These are phyloP conservation scores for Cadophora luteo-olivacea DNA, from an alignment of 2,329 filamentous ascomycete genomes.

Conservation along the genomic window DNA sequence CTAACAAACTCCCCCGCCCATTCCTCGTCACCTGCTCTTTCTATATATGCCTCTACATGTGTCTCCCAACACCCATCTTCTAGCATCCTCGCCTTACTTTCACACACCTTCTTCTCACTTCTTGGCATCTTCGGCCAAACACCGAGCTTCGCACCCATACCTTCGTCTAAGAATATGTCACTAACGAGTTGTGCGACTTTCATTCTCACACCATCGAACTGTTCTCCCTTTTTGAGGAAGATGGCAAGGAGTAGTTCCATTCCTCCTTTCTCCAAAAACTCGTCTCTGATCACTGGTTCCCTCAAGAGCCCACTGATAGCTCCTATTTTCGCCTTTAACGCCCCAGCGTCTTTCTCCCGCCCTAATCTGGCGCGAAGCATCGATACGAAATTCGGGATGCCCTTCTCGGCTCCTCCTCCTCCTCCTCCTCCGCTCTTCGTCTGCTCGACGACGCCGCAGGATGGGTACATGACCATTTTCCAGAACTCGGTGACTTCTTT, in stretches of 20 bases:
- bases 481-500: conserved; percentile 57
- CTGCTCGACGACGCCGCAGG: conserved; percentile 28
- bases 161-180: conserved; percentile 71
- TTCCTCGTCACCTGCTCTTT: conserved; percentile 28
- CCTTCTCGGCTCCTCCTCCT: conserved; percentile 4
- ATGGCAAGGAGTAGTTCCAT: conserved; percentile 62
- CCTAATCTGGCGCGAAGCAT: conserved; percentile 37
- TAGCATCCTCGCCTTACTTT: conserved; percentile 45
- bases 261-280: conserved; percentile 62
- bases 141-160: conserved; percentile 64
- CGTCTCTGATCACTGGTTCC: conserved; percentile 55
- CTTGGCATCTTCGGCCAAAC: conserved; percentile 57
- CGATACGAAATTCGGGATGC: conserved; percentile 34
- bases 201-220: conserved; percentile 58
- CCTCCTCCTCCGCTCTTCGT: conserved; percentile 17
- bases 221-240: conserved; percentile 53
- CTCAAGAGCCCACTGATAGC: conserved; percentile 64
- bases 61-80: conserved; percentile 66
- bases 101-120: conserved; percentile 47
- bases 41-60: conserved; percentile 48
- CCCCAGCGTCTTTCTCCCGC: conserved; percentile 37
- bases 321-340: conserved; percentile 49
- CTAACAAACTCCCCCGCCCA: conserved; percentile 41
- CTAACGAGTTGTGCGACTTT: conserved; percentile 64
- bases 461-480: conserved; percentile 44